Evolutionary conservation across 2,329 filamentous ascomycete species (phyloP), one percentile per base, ranked within the genome.

Genomic region (Diaporthe nobilis): DNA sequence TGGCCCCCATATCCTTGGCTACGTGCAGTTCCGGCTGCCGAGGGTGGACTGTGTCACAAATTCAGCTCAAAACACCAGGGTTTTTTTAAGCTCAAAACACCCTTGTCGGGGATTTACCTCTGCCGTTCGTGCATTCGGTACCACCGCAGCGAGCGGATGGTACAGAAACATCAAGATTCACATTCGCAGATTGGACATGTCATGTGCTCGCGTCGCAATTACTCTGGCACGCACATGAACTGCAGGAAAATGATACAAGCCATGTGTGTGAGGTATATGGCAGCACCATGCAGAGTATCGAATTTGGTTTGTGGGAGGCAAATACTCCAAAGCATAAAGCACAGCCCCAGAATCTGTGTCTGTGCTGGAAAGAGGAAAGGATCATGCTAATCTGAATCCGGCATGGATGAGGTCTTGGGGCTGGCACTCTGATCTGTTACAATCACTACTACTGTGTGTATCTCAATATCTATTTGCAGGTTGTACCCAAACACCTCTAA

Each of bases 1-100:
- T 68, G 65, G 47, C 31, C 12, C 44, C 49, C 60, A 53, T 53
- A 7, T 17, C 31, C 65, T 68, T 39, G 47, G 47, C 65, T 20
- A 39, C 12, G 31, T 39, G 65, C 47, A 37, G 47, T 51, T 53
- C 65, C 65, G 47, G 47, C 34, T 68, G 63, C 65, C 47, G 65
- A 68, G 65, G 47, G 31, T 39, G 65, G 65, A 37, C n/a, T 68
- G 65, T 68, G 31, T 68, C 65, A 68, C 65, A 68, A 53, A 28
- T 68, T 68, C 65, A 25, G 65, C 47, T 68, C 65, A 53, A 68
- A 68, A 68, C 65, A 68, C 47, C 65, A 53, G 65, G 47, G 47
- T 28, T 68, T 68, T 68, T 68, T 60, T 53, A 68, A 68, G 47
- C 65, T 68, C 47, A 53, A 63, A 63, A 34, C n/a, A 10, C 60